Evolutionary conservation across 306 rosid genomes (phyloP), one percentile per base, ranked within the genome.

Genomic region (Mucuna pruriens): DNA sequence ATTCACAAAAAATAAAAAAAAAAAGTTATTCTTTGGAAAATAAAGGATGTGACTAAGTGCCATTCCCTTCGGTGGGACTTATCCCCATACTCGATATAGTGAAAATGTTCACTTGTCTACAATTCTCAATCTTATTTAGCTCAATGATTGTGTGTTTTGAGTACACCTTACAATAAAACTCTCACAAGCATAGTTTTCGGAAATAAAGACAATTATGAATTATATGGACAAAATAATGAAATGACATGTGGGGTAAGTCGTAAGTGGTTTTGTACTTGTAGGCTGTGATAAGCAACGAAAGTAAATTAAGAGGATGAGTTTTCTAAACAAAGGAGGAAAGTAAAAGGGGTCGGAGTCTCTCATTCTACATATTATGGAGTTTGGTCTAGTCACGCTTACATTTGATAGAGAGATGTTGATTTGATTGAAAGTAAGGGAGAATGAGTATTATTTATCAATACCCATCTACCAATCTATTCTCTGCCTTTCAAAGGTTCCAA

Each of bases 351-450:
- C 17, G 16, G 3, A 36, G 62, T 34, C 66, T 34, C 66, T 81
- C 73, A 48, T 44, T 66, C 40, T 45, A 58, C 31, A 5, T 20
- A 23, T 44, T 26, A 23, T 51, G 81, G 89, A 89, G 90, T 91
- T 85, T 58, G 63, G 90, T 88, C 85, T 88, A 68, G 63, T 85
- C 90, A 88, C 93, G 92, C 83, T 71, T 83, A 44, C 34, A 80
- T 71, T 73, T 80, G 90, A 91, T 34, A 60, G 76, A 1, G 90
- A 85, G 44, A 36, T 79, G 17, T 55, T 61, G 83, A 82, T 83
- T 80, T 88, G 94, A 90, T 66, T 75, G 78, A 74, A 58, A 52
- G 67, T 46, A 73, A 77, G 39, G 71, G 78, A 67, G 52, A 86
- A 82, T 80, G 80, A 83, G 85, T 66, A 62, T 77, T 69, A 64